phyloP scores from a whole-genome alignment of 805 yeast species.

The Grigorovia transvaalensis region DNA sequence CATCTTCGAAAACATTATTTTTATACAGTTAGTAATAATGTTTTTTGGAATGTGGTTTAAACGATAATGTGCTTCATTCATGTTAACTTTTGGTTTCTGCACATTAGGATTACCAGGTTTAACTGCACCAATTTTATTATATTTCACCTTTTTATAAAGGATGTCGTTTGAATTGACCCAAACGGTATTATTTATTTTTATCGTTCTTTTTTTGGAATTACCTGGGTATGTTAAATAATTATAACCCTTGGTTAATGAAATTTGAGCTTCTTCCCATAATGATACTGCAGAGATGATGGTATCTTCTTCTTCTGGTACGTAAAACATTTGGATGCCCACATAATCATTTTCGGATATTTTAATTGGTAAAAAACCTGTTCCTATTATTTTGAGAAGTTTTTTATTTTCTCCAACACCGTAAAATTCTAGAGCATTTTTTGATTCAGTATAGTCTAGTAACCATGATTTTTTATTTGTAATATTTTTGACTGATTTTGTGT shows the following conservation, averaged over 20 bases:
- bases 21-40: not conserved
- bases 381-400: not conserved
- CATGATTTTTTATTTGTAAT: not conserved
- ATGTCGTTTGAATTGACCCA: not conserved
- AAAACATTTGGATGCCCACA: not conserved
- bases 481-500: not conserved
- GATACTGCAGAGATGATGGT: not conserved
- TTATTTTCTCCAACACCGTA: not conserved
- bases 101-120: not conserved
- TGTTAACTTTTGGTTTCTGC: not conserved
- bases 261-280: not conserved
- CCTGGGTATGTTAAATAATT: not conserved
- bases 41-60: not conserved
- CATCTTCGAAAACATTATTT: not conserved
- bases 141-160: no score
- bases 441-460: not conserved
- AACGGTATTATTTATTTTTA: not conserved
- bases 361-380: not conserved
- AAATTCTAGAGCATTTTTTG: not conserved
- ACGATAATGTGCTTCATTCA: not conserved
- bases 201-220: no score
- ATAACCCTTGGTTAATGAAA: not conserved
- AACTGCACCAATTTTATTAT: not conserved
- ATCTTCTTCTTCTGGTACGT: not conserved
- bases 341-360: no score